A percentile compares a stretch with the other conserved stretches of the same genome.
These are phyloP conservation scores for Trametes hirsuta DNA, from an alignment of 1,284 basidiomycete species.

Conservation along the genomic window DNA sequence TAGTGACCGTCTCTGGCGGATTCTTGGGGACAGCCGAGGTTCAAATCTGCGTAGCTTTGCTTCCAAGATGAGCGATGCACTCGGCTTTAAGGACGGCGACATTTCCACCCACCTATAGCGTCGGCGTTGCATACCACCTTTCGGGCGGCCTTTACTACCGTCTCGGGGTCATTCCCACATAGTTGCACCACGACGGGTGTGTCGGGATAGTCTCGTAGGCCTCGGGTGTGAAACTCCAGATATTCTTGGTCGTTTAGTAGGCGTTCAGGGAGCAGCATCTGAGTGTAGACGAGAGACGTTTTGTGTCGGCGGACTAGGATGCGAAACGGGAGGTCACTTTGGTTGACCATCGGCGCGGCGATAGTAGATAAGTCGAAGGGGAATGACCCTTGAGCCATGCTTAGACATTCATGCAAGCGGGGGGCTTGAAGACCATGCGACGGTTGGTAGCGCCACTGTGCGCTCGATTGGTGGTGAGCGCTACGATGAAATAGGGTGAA, in stretches of 20 bases:
- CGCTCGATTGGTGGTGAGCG: too few relatives aligned
- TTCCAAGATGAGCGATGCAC: not conserved
- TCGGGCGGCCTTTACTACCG: slow-evolving; percentile 58
- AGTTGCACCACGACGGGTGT: slow-evolving; percentile 70
- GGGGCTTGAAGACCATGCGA: too few relatives aligned
- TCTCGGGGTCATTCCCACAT: slow-evolving; percentile 67
- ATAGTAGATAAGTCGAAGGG: slow-evolving; percentile 20
- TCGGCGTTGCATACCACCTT: slow-evolving; percentile 62
- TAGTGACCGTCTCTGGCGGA: slow-evolving; percentile 67
- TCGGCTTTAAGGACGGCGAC: not conserved
- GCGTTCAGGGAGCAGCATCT: slow-evolving; percentile 67
- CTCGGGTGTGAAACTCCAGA: slow-evolving; percentile 49
- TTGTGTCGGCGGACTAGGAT: slow-evolving; percentile 59
- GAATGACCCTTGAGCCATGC: too few relatives aligned
- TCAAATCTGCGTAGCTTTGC: slow-evolving; percentile 47
- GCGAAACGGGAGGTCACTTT: slow-evolving; percentile 74
- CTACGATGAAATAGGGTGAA: too few relatives aligned
- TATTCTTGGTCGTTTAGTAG: slow-evolving; percentile 64
- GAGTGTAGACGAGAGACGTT: slow-evolving; percentile 67
- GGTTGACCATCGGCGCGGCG: slow-evolving; percentile 71
- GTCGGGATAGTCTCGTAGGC: slow-evolving; percentile 24
- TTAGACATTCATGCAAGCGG: too few relatives aligned
- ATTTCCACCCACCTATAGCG: slow-evolving; percentile 57
- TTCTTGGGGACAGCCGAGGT: slow-evolving; percentile 74
- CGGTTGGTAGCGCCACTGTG: too few relatives aligned